phyloP scores from a whole-genome alignment of 1,139 yeast genomes.

The Sugiyamaella xylanicola region DNA sequence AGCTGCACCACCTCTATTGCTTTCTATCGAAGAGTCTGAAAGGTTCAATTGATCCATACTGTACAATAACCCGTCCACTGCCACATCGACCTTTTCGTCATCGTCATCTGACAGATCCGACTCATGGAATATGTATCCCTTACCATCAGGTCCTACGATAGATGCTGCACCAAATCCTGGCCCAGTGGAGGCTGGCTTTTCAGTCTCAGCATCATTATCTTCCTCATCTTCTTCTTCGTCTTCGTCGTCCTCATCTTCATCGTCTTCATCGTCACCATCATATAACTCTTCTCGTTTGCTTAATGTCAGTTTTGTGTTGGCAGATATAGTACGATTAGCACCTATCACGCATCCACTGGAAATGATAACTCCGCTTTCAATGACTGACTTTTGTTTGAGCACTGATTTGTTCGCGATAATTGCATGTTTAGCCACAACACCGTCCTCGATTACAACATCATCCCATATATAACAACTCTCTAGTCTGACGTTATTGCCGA shows the following conservation, averaged over 20 bases:
- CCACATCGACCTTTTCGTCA: slow-evolving; percentile 46
- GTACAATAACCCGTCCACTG: slow-evolving; percentile 48
- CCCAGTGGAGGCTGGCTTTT: slow-evolving; percentile 28
- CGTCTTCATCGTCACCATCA: slow-evolving; percentile 32
- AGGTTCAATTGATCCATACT: slow-evolving; percentile 64
- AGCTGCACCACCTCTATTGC: slow-evolving; percentile 27
- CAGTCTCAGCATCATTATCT: slow-evolving; percentile 22
- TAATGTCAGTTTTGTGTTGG: slow-evolving; percentile 30
- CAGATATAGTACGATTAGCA: slow-evolving; percentile 34
- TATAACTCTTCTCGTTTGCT: slow-evolving; percentile 17
- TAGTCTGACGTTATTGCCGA: slow-evolving; percentile 75
- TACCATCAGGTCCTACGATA: slow-evolving; percentile 61
- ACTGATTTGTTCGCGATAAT: slow-evolving; percentile 68
- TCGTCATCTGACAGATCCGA: slow-evolving; percentile 54
- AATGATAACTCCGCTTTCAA: slow-evolving; percentile 75
- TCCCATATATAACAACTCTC: slow-evolving; percentile 87
- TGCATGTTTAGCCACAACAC: slow-evolving; percentile 57
- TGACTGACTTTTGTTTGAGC: slow-evolving; percentile 53
- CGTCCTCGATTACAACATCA: slow-evolving; percentile 69
- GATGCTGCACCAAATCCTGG: slow-evolving; percentile 18
- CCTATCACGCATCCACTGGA: slow-evolving; percentile 75
- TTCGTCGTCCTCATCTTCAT: slow-evolving; percentile 38
- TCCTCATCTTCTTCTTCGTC: slow-evolving; percentile 25
- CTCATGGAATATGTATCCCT: slow-evolving; percentile 56
- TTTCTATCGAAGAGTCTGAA: slow-evolving; percentile 73